phyloP scores from a whole-genome alignment of 2,329 filamentous ascomycete genomes.

The Exophiala spinifera region DNA sequence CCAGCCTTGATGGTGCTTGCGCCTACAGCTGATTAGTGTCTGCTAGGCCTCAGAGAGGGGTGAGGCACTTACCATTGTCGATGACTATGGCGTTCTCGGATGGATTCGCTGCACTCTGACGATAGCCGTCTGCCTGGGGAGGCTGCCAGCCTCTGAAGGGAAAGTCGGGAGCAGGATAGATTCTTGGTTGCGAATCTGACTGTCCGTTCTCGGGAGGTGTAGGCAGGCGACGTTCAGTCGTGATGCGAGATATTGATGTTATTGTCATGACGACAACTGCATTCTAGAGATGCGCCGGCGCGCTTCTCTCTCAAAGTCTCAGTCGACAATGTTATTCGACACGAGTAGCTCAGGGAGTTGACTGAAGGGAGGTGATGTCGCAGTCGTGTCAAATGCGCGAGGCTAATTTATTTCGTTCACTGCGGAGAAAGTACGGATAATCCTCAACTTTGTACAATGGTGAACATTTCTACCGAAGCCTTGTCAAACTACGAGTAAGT shows the following conservation, averaged over 20 bases:
- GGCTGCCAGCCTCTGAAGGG: slow-evolving; percentile 60
- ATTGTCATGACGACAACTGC: slow-evolving; percentile 41
- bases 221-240: slow-evolving; percentile 39
- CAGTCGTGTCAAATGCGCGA: too few species aligned
- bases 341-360: neutral
- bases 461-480: too few species aligned
- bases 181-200: slow-evolving; percentile 53
- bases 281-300: slow-evolving; percentile 4
- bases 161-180: slow-evolving; percentile 56
- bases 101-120: slow-evolving; percentile 59
- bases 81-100: slow-evolving; percentile 81
- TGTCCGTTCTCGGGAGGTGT: slow-evolving; percentile 46
- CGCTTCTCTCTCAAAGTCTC: neutral
- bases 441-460: too few species aligned
- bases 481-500: too few species aligned
- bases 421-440: too few species aligned
- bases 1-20: slow-evolving; percentile 86
- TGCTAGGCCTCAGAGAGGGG: neutral
- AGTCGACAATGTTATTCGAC: too few species aligned
- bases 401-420: neutral
- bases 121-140: slow-evolving; percentile 65
- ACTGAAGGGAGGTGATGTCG: neutral
- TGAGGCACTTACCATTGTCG: slow-evolving; percentile 72
- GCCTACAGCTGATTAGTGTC: slow-evolving; percentile 51
- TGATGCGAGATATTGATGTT: slow-evolving; percentile 38